Base-by-base conservation (phyloP, 306 rosid genomes). In the Inga laurina region DNA sequence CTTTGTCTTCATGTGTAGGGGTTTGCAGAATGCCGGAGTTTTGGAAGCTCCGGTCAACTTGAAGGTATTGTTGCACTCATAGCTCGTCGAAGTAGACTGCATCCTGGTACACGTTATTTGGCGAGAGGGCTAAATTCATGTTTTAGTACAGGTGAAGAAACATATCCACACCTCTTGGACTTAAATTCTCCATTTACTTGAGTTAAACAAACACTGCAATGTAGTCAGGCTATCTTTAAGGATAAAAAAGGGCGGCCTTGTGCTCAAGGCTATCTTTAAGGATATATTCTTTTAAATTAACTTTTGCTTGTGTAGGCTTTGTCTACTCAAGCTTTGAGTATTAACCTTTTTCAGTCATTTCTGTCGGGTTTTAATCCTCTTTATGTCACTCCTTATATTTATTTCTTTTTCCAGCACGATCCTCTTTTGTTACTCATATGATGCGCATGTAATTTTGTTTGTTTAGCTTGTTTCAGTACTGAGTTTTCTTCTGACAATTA, bases 91-190 rank as follows among this genome's bases (percentile, higher is more conserved):
- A 97, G 99, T 88, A 90, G 97, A 92, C 85, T 97, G 87, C 99
- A 97, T 87, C 99, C 99, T 19, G 99, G 99, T 56, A 97, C 99
- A 81, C 94, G 98, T 56, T 97, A 97, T 86, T 89, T 97, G 91
- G 99, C 99, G 2, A 89, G 99, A 90, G 99, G 99, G 59, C 54
- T 97, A 77, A 97, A 97, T 94, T 92, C 99, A 65, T 97, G 99
- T 89, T 94, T 82, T 79, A 90, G 98, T 90, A 91, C 99, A 87
- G 99, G 99, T 94, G 88, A 77, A 73, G 59, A 79, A 68, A 59
- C 80, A 77, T 75, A 67, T 74, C 76, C 51, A 81, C 24, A 69
- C 22, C 30, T 68, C 22, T 82, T 59, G 80, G 66, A 64, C 82
- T 70, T 24, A 4, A 72, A 74, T 34, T 72, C 75, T 85, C 65